Evolutionary conservation across 352 stramenopile genomes (phyloP), one percentile per base, ranked within the genome.

Genomic region (Vaucheria bursata): DNA sequence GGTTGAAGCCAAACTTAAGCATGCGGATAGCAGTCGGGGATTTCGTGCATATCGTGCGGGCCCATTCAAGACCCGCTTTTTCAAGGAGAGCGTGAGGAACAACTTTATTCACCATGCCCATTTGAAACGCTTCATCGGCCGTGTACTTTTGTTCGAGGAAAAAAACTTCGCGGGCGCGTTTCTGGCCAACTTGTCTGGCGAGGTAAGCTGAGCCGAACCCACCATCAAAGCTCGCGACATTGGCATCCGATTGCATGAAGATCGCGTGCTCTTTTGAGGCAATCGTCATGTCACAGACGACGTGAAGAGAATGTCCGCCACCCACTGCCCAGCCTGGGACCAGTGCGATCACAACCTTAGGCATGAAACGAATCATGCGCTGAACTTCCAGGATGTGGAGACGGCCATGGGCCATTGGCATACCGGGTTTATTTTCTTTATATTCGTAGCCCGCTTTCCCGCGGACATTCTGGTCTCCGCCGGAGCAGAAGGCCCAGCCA

Each of bases 321-420:
- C 45, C 45, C 45, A 59, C 45, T 25, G 45, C 45, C 45, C 45
- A 59, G 25, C 45, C 45, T 18, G 45, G 45, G 25, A 59, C 45
- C 45, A 59, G 12, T 25, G 45, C 45, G 45, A 59, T 59, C 12
- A 59, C 45, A 59, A 59, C 45, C 25, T 59, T 59, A 18, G 45
- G 45, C 45, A 59, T 59, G 45, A 59, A 59, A 59, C 45, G 45
- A 59, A 59, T 59, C 45, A 59, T 59, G 45, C 45, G 45, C 45
- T 59, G 45, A 59, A 59, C 45, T 59, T 59, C 45, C 12, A 59
- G 45, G 45, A 59, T 59, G 45, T 59, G 45, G 12, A 59, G 45
- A 59, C 45, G 45, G 45, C 45, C 45, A 25, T 59, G 45, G n/a
- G n/a, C n/a, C n/a, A n/a, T n/a, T n/a, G n/a, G n/a, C n/a, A n/a